Evolutionary conservation across 768 basidiomycete species (phyloP).

Genomic region (Sporobolomyces roseus): DNA sequence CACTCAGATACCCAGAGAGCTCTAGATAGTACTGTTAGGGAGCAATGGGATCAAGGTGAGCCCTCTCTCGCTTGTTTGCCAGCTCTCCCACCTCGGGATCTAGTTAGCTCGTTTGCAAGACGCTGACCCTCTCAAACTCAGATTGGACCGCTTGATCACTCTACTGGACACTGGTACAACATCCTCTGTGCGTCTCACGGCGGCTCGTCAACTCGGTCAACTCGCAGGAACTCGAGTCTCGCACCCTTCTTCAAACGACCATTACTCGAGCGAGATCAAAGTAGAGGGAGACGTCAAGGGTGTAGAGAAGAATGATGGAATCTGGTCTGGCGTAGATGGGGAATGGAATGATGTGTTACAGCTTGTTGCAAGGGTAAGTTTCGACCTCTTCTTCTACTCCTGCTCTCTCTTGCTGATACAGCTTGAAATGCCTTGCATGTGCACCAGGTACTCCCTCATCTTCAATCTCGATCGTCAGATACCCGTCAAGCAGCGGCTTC

Average conservation of each 20-base stretch:
- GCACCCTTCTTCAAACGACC: conserved; percentile 49
- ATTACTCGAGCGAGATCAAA: conserved; percentile 46
- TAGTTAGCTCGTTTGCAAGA: not conserved
- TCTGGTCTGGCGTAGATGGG: conserved; percentile 46
- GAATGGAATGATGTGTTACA: conserved; percentile 89
- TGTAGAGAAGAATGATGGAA: not conserved
- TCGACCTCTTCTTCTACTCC: not conserved
- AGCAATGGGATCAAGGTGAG: conserved; percentile 8
- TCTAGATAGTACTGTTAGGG: too few relatives aligned
- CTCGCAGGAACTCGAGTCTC: conserved; percentile 75
- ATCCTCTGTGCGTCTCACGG: conserved; percentile 81
- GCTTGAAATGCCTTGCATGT: not conserved
- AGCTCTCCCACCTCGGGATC: conserved; percentile 5
- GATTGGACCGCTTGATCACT: conserved; percentile 89
- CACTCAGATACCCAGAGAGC: too few relatives aligned
- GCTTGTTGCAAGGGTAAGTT: conserved; percentile 77
- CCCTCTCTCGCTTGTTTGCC: not conserved
- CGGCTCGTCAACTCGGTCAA: conserved; percentile 91
- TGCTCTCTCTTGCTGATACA: not conserved
- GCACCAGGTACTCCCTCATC: conserved; percentile 74
- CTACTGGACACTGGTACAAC: conserved; percentile 94
- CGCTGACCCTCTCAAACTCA: not conserved
- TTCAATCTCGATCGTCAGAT: conserved; percentile 88
- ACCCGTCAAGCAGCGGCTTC: conserved; percentile 83
- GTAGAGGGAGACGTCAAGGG: not conserved